These are phyloP conservation scores for Leccinellum albellum DNA, from an alignment of 768 basidiomycete genomes.

Conservation along the genomic window DNA sequence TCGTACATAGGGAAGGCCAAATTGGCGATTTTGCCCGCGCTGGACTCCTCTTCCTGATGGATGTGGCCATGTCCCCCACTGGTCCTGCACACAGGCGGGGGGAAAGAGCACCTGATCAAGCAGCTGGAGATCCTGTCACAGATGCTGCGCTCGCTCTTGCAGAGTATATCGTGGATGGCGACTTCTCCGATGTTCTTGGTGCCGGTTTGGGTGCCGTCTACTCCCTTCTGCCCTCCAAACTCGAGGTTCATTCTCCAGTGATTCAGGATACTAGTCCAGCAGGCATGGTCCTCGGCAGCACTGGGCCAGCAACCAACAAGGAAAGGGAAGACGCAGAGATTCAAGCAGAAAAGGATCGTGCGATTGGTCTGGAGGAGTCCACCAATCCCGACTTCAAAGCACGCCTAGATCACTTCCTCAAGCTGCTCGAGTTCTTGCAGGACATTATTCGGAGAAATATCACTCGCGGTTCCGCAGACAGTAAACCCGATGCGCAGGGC, in stretches of 20 bases:
- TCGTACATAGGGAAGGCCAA: constrained; percentile 89
- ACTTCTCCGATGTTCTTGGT: constrained; percentile 95
- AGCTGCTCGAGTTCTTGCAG: constrained; percentile 86
- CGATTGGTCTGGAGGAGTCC: constrained; percentile 74
- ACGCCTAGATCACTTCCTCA: constrained; percentile 85
- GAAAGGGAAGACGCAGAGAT: constrained; percentile 54
- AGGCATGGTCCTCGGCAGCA: constrained; percentile 73
- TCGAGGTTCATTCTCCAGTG: constrained; percentile 57
- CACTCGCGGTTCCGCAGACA: constrained; percentile 34
- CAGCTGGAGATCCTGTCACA: constrained; percentile 59
- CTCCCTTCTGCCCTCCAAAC: constrained; percentile 83
- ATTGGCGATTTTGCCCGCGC: constrained; percentile 93
- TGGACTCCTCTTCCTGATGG: constrained; percentile 91
- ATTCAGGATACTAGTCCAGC: constrained; percentile 37
- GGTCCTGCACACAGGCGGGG: constrained; percentile 44
- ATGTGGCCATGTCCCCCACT: constrained; percentile 88
- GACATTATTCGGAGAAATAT: constrained; percentile 77
- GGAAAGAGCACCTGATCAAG: constrained; percentile 23
- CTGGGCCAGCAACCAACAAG: constrained; percentile 50
- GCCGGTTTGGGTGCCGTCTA: constrained; percentile 93
- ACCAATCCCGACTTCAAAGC: constrained; percentile 69
- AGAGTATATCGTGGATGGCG: constrained; percentile 93
- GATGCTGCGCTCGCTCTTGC: constrained; percentile 86
- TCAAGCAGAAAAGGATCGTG: constrained; percentile 48
- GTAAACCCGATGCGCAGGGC: constrained; percentile 50